phyloP scores from a whole-genome alignment of 2,329 filamentous ascomycete species.

The Pyrenochaeta sp. region DNA sequence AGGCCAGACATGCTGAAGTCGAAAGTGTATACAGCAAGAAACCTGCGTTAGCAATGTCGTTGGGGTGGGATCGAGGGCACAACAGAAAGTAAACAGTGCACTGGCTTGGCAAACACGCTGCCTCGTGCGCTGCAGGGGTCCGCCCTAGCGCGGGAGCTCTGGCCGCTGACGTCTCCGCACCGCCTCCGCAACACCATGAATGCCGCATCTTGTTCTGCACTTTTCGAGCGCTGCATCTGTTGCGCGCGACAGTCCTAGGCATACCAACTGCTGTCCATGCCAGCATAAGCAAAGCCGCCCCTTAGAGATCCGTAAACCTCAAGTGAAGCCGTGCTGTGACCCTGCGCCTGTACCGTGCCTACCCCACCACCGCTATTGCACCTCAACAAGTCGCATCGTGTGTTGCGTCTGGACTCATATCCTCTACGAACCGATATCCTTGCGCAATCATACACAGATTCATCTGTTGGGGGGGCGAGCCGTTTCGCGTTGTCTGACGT shows the following conservation, averaged over 20 bases:
- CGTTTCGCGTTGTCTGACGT: background rate
- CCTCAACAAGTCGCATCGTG: slow-evolving; percentile 4
- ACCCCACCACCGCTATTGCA: slow-evolving; percentile 24
- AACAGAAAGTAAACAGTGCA: slow-evolving; percentile 30
- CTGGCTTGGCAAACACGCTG: slow-evolving; percentile 12
- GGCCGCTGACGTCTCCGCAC: too few species aligned
- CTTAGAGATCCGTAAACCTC: background rate
- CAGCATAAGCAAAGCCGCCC: background rate
- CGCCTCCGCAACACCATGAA: too few species aligned
- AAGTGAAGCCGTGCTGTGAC: background rate
- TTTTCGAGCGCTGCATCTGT: too few species aligned
- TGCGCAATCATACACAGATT: too few species aligned
- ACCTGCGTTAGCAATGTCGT: slow-evolving; percentile 23
- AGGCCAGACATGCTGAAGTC: slow-evolving; percentile 60
- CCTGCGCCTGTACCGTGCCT: slow-evolving; percentile 15
- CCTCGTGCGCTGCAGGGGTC: slow-evolving; percentile 3
- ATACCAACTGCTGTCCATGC: too few species aligned
- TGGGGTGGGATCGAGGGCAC: slow-evolving; percentile 23
- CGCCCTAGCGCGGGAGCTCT: background rate
- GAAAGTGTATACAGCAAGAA: slow-evolving; percentile 23
- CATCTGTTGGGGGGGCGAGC: too few species aligned
- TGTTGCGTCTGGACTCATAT: background rate
- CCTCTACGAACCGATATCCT: background rate
- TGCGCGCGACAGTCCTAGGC: too few species aligned
- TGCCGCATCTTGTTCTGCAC: too few species aligned